phyloP scores from a whole-genome alignment of 2,329 filamentous ascomycete species.

The Scedosporium boydii region DNA sequence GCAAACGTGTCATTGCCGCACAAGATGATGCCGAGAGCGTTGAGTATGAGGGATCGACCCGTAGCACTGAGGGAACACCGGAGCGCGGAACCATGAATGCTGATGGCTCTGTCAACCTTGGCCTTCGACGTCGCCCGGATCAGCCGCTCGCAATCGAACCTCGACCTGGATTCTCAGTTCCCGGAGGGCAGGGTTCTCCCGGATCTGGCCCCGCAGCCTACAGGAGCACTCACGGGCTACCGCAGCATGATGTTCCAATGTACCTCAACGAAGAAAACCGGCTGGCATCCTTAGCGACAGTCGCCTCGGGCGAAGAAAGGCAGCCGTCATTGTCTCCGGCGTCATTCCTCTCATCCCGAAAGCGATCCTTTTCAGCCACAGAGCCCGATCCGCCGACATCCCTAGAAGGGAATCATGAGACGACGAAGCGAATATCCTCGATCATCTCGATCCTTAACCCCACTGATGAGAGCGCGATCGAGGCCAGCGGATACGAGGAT shows the following conservation, averaged over 20 bases:
- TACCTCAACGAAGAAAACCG: slow-evolving; percentile 47
- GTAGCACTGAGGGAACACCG: slow-evolving; percentile 24
- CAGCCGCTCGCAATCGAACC: slow-evolving; percentile 17
- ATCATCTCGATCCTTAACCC: slow-evolving; percentile 70
- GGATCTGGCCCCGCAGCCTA: slow-evolving; percentile 41
- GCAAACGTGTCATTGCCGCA: slow-evolving; percentile 82
- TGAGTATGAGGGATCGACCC: slow-evolving; percentile 32
- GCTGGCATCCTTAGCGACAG: slow-evolving; percentile 44
- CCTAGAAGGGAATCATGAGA: slow-evolving; percentile 32
- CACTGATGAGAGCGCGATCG: slow-evolving; percentile 11
- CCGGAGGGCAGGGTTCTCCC: slow-evolving; percentile 10
- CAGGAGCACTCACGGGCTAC: slow-evolving; percentile 31
- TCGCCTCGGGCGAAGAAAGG: slow-evolving; percentile 34
- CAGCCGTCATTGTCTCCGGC: slow-evolving; percentile 51
- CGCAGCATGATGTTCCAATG: slow-evolving; percentile 26
- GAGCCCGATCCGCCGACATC: slow-evolving; percentile 38
- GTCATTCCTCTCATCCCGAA: slow-evolving; percentile 50
- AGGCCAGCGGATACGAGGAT: not conserved
- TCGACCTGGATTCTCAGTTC: slow-evolving; percentile 37
- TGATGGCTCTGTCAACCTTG: slow-evolving; percentile 56
- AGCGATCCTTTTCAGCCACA: slow-evolving; percentile 57
- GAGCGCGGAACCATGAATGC: slow-evolving; percentile 51
- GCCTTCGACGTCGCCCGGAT: slow-evolving; percentile 33
- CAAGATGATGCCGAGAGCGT: slow-evolving; percentile 42
- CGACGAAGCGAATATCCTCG: slow-evolving; percentile 56